Evolutionary conservation across 495 filamentous ascomycete species (phyloP).

Genomic region (Penicillium flavigenum): DNA sequence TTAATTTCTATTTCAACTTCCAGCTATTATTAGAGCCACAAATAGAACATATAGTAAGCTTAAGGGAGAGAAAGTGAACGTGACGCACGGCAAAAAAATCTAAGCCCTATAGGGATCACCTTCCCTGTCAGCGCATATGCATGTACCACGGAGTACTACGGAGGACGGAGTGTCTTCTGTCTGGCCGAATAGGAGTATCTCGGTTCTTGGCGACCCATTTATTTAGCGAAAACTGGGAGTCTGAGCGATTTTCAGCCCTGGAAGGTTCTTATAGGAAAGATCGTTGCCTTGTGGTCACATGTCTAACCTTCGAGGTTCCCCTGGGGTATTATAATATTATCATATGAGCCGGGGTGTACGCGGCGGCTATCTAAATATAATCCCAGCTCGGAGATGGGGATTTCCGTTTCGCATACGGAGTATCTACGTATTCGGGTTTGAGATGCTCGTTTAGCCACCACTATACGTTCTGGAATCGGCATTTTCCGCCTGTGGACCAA

Average conservation of each 20-base stretch:
- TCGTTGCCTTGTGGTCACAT: not conserved
- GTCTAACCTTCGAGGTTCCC: not conserved
- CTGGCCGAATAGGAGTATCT: not conserved
- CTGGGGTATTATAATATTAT: not conserved
- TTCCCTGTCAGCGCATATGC: not conserved
- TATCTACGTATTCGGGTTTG: not conserved
- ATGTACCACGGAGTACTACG: no score
- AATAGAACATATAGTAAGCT: no score
- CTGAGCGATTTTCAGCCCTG: not conserved
- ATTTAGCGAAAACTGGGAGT: not conserved
- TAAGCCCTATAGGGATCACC: constrained; percentile 4
- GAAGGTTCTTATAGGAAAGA: not conserved
- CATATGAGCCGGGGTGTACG: not conserved
- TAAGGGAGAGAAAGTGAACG: not conserved
- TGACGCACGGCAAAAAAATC: not conserved
- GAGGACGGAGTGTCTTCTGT: not conserved
- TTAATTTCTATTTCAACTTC: no score
- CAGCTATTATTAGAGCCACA: no score
- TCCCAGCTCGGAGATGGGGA: constrained; percentile 4
- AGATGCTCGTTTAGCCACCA: not conserved
- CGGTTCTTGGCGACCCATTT: not conserved
- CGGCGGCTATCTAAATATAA: not conserved
- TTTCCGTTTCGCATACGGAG: not conserved
- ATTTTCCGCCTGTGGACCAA: not conserved
- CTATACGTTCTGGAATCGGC: not conserved